A percentile compares a stretch with the other conserved stretches of the same genome.
Conservation (phyloP, 768 basidiomycete genomes). For the Calocybe gangraenosa region DNA sequence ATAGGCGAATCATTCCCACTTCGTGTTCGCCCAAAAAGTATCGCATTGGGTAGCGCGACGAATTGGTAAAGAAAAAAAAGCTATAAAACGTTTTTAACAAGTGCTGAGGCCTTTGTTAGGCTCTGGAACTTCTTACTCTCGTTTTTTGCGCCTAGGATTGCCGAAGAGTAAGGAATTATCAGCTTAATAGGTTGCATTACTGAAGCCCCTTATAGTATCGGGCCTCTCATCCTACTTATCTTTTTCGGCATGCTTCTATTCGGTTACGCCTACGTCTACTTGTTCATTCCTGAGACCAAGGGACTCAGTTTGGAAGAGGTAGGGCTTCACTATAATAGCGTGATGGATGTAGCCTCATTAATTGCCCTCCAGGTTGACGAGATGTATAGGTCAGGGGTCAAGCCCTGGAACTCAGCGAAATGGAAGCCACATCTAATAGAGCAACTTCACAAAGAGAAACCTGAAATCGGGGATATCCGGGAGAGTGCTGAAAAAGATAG, state of each 20-base stretch:
- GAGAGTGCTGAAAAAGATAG: constrained; percentile 16
- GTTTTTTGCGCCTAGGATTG: constrained; percentile 70
- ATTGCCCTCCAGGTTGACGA: constrained; percentile 54
- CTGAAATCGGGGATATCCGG: constrained; percentile 3
- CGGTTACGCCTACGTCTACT: constrained; percentile 68
- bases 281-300: constrained; percentile 79
- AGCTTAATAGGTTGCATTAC: neutral
- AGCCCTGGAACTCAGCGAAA: constrained; percentile 58
- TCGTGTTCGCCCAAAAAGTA: constrained; percentile 71
- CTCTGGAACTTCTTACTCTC: constrained; percentile 74
- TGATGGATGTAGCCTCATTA: neutral
- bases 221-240: constrained; percentile 70
- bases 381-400: constrained; percentile 62
- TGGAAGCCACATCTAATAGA: constrained; percentile 55
- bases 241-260: constrained; percentile 73
- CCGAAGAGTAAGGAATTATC: constrained; percentile 36
- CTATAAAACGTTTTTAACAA: neutral
- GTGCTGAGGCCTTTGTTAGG: constrained; percentile 41
- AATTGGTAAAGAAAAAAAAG: constrained; percentile 26
- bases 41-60: constrained; percentile 65
- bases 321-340: constrained; percentile 6
- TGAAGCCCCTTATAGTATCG: constrained; percentile 39
- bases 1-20: constrained; percentile 73
- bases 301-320: constrained; percentile 74
- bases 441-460: constrained; percentile 31